Evolutionary conservation across 1,139 yeast genomes (phyloP).

Genomic region (Candida sp.): DNA sequence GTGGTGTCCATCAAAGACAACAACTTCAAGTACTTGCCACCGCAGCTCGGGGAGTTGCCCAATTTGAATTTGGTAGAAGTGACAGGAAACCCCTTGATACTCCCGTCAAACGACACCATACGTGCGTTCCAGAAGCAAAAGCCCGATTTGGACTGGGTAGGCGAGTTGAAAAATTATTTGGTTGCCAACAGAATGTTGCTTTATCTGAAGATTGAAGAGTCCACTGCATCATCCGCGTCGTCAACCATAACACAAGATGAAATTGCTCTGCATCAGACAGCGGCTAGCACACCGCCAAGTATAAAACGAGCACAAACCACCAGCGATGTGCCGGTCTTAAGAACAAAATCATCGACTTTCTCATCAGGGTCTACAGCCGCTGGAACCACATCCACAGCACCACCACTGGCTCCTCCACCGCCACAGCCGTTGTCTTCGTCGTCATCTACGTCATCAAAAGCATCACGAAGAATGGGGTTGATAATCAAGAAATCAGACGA

Average conservation of each 20-base stretch:
- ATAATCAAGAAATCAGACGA: slow-evolving; percentile 52
- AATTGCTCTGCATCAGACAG: slow-evolving; percentile 9
- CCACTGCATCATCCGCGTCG: slow-evolving; percentile 7
- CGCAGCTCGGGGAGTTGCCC: slow-evolving; percentile 54
- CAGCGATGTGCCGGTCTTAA: slow-evolving; percentile 8
- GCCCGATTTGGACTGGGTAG: slow-evolving; percentile 59
- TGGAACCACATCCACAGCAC: neutral
- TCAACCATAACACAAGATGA: neutral
- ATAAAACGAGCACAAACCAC: slow-evolving; percentile 54
- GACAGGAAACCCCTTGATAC: slow-evolving; percentile 66
- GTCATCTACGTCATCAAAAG: slow-evolving; percentile 63
- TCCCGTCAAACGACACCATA: slow-evolving; percentile 50
- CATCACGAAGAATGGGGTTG: slow-evolving; percentile 67
- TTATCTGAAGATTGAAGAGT: slow-evolving; percentile 24
- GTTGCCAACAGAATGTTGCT: slow-evolving; percentile 30
- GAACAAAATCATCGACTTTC: neutral
- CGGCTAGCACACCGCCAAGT: slow-evolving; percentile 21
- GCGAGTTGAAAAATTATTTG: slow-evolving; percentile 50
- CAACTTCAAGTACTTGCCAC: slow-evolving; percentile 60
- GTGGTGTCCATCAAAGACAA: slow-evolving; percentile 71
- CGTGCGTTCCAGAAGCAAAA: slow-evolving; percentile 38
- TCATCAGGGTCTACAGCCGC: neutral
- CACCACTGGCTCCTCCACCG: slow-evolving; percentile 25
- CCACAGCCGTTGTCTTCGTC: slow-evolving; percentile 38
- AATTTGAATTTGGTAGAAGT: slow-evolving; percentile 68